Conservation (phyloP, 352 stramenopile genomes). For the Globisporangium paddicum region DNA sequence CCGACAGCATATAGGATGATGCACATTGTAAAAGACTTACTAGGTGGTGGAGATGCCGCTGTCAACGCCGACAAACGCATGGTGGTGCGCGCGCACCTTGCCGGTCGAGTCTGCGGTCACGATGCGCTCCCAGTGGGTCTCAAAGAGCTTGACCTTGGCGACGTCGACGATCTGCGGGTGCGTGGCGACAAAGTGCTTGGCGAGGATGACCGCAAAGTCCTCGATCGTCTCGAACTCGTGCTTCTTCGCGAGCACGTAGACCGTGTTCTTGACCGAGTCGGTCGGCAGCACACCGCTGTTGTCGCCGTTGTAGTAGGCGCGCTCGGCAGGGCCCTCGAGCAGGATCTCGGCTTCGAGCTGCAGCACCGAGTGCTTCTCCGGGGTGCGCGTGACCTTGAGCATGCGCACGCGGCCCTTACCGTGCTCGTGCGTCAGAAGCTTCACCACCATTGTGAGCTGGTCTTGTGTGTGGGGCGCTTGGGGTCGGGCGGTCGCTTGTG, state of each 20-base stretch:
- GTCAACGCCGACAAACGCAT: slow-evolving; percentile 67
- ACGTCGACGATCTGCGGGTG: slow-evolving; percentile 73
- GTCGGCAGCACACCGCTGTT: slow-evolving; percentile 83
- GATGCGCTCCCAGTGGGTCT: slow-evolving; percentile 71
- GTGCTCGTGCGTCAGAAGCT: slow-evolving; percentile 69
- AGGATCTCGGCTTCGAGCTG: slow-evolving; percentile 84
- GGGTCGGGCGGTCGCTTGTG: slow-evolving; percentile 11
- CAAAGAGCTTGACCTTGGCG: slow-evolving; percentile 72
- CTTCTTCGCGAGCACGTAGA: slow-evolving; percentile 86
- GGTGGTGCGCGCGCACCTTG: slow-evolving; percentile 52
- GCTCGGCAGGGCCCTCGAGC: slow-evolving; percentile 72
- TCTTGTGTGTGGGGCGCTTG: not conserved
- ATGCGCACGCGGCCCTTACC: slow-evolving; percentile 86
- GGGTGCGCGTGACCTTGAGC: slow-evolving; percentile 80
- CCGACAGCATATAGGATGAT: not conserved
- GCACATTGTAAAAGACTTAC: slow-evolving; percentile 31
- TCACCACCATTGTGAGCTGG: slow-evolving; percentile 48
- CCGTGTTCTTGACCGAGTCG: slow-evolving; percentile 90
- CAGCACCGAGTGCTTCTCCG: slow-evolving; percentile 68
- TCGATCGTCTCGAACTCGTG: slow-evolving; percentile 85
- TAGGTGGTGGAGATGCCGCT: slow-evolving; percentile 50
- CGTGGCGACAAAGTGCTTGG: slow-evolving; percentile 82
- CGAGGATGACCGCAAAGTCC: slow-evolving; percentile 83
- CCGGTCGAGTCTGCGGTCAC: slow-evolving; percentile 49
- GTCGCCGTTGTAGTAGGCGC: slow-evolving; percentile 80